Evolutionary conservation across 345 rosid genomes (phyloP).

Genomic region (Clarkia xantiana): DNA sequence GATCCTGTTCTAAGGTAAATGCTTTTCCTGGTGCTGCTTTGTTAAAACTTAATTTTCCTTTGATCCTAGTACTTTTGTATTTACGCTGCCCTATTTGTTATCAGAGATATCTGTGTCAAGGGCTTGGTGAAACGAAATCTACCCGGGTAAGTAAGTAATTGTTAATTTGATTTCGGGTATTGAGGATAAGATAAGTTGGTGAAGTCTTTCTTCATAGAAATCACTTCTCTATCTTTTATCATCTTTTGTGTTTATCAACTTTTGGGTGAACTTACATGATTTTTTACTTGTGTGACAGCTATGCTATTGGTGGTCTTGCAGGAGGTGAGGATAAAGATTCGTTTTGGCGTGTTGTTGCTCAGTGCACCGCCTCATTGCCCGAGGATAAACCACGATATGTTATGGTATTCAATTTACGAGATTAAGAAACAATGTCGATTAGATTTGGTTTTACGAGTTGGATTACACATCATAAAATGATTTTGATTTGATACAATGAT

Average conservation of each 20-base stretch:
- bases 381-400: conserved; percentile 81
- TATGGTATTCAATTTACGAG: conserved; percentile 23
- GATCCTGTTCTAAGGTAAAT: conserved; percentile 60
- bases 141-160: conserved; percentile 44
- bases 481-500: background rate
- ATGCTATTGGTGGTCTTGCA: conserved; percentile 84
- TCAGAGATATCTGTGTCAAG: conserved; percentile 60
- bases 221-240: too few species aligned
- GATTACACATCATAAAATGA: background rate
- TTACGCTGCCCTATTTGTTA: background rate
- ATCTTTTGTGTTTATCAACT: background rate
- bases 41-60: conserved; percentile 2
- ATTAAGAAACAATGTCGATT: too few species aligned
- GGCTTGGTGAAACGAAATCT: conserved; percentile 60
- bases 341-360: conserved; percentile 84
- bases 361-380: conserved; percentile 62
- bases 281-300: conserved; percentile 36
- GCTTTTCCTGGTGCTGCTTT: conserved; percentile 1
- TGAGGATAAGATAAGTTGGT: background rate
- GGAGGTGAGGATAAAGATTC: conserved; percentile 88
- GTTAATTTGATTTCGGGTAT: too few species aligned
- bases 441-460: too few species aligned
- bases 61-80: background rate
- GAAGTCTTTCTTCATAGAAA: too few species aligned
- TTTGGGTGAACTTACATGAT: conserved; percentile 4